Percentiles rank a stretch among this genome's conserved stretches.
Conservation (phyloP, 2,329 filamentous ascomycete genomes). For the Ophiostoma australiae region DNA sequence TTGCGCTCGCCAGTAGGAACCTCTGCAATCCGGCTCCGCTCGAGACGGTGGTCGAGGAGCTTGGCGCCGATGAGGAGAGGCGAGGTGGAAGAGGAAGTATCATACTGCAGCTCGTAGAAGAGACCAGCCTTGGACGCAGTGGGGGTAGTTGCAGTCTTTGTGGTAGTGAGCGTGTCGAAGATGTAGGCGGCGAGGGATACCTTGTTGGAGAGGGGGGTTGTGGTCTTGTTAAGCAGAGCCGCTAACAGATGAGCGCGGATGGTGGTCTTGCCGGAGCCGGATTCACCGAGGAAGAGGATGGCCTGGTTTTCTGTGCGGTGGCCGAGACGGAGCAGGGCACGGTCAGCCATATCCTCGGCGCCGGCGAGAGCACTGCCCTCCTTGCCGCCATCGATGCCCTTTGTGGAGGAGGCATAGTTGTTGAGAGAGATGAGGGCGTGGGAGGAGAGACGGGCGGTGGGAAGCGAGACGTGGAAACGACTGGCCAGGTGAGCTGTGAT, state of each 20-base stretch:
- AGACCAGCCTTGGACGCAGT: slow-evolving; percentile 93
- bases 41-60: slow-evolving; percentile 85
- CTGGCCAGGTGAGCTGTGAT: slow-evolving; percentile 77
- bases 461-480: slow-evolving; percentile 86
- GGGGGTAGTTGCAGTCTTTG: slow-evolving; percentile 91
- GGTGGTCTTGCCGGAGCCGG: slow-evolving; percentile 92
- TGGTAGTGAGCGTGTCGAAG: slow-evolving; percentile 93
- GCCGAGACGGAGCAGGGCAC: slow-evolving; percentile 79
- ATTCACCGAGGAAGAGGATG: slow-evolving; percentile 88
- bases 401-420: slow-evolving; percentile 84
- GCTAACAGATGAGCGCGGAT: slow-evolving; percentile 83
- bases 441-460: slow-evolving; percentile 82
- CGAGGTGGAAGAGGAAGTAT: slow-evolving; percentile 76
- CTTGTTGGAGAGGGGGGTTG: slow-evolving; percentile 88
- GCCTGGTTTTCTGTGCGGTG: slow-evolving; percentile 90
- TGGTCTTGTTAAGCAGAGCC: slow-evolving; percentile 80
- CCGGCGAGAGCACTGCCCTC: slow-evolving; percentile 89
- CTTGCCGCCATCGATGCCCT: slow-evolving; percentile 83
- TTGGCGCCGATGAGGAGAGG: slow-evolving; percentile 91
- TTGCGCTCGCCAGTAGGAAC: slow-evolving; percentile 95
- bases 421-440: slow-evolving; percentile 90
- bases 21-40: slow-evolving; percentile 82
- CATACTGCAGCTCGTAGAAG: slow-evolving; percentile 95
- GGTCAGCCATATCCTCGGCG: slow-evolving; percentile 83
- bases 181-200: slow-evolving; percentile 90